Evolutionary conservation across 306 rosid species (phyloP).

Genomic region (Dryas alaskensis): DNA sequence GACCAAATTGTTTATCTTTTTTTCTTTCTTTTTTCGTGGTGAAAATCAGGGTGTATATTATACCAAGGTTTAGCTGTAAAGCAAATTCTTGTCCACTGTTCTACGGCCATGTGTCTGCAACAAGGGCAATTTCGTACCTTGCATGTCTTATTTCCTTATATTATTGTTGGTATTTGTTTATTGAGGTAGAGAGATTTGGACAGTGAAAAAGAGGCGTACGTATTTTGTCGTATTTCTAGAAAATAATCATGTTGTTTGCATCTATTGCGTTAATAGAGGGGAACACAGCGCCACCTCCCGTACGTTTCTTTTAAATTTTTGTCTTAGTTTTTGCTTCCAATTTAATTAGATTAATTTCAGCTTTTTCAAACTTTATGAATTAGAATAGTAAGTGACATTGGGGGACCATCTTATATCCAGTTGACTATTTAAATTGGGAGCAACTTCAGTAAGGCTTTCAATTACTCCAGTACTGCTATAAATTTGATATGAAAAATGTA

Average conservation of each 20-base stretch:
- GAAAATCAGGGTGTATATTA: background rate
- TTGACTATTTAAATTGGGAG: background rate
- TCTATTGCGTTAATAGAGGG: constrained; percentile 36
- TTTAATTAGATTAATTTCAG: background rate
- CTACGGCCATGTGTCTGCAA: background rate
- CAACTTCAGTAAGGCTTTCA: too few species aligned
- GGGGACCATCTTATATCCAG: background rate
- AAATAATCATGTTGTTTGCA: constrained; percentile 39
- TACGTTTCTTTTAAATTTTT: constrained; percentile 28
- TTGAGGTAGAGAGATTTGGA: constrained; percentile 47
- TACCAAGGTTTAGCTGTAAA: constrained; percentile 28
- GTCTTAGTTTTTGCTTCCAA: background rate
- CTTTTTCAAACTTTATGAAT: constrained; percentile 2
- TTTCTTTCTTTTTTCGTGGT: background rate
- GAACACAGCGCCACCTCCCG: constrained; percentile 78
- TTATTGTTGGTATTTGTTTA: constrained; percentile 16
- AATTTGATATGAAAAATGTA: background rate
- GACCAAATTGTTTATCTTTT: background rate
- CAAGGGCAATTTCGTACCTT: constrained; percentile 6
- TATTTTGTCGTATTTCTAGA: constrained; percentile 34
- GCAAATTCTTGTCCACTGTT: constrained; percentile 16
- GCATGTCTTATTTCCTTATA: background rate
- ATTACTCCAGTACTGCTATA: background rate
- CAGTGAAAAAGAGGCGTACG: constrained; percentile 55
- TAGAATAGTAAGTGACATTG: background rate